phyloP scores from a whole-genome alignment of 2,329 filamentous ascomycete species.

The Nemania sp. region DNA sequence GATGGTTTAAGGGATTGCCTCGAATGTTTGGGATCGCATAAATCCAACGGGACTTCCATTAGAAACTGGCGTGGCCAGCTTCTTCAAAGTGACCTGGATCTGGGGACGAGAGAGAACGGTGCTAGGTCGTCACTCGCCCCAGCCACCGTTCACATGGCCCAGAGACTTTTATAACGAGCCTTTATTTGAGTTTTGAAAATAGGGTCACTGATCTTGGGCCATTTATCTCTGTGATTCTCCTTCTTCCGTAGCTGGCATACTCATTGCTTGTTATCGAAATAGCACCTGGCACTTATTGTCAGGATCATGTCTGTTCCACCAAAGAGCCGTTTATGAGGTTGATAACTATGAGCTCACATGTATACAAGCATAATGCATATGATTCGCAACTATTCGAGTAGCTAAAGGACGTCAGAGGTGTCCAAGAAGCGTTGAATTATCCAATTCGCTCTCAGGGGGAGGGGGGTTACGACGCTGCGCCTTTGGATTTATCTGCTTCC shows the following conservation, averaged over 20 bases:
- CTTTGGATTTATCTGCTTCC: too few relatives aligned
- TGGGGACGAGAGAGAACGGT: neutral
- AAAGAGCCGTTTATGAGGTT: neutral
- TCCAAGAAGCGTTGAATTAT: too few relatives aligned
- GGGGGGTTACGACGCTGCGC: too few relatives aligned
- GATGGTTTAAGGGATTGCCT: neutral
- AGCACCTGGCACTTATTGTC: neutral
- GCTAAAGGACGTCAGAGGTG: neutral
- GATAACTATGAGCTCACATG: neutral
- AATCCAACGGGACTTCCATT: too few relatives aligned
- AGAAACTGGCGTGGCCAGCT: too few relatives aligned
- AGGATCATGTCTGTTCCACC: neutral
- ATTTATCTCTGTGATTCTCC: neutral
- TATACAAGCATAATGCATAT: neutral
- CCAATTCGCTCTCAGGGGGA: too few relatives aligned
- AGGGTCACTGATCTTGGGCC: too few relatives aligned
- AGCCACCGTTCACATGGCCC: neutral
- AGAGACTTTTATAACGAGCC: neutral
- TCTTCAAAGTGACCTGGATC: neutral
- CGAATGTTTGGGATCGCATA: neutral
- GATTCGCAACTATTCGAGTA: neutral
- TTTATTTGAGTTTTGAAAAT: neutral
- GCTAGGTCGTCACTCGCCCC: neutral
- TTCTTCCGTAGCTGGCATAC: neutral
- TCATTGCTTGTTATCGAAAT: neutral